Evolutionary conservation across 495 filamentous ascomycete genomes (phyloP), one percentile per base, ranked within the genome.

Genomic region (Xylaria palmicola): DNA sequence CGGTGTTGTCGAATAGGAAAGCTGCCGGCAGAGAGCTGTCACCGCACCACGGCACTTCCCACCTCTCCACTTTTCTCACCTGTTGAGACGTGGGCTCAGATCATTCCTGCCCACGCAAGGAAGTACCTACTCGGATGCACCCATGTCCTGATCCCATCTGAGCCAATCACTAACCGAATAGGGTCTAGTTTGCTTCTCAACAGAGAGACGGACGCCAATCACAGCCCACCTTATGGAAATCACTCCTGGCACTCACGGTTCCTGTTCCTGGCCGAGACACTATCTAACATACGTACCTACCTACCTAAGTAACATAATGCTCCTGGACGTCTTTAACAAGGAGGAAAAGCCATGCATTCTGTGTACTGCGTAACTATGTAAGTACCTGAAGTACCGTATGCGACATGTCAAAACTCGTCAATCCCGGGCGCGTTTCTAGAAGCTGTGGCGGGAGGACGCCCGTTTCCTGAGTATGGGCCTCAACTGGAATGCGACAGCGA

Each of bases 1-100:
- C 53, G 37, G 53, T 32, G 26, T 56, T 30, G 26, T 56, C 53
- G 27, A 56, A 56, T 56, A 56, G 53, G 53, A 56, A 43, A 56
- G 53, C 34, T 56, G 37, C 53, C 53, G 53, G 53, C 37, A 20
- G 27, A 56, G 39, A 30, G 37, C 53, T 56, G 53, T 56, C 53
- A 56, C 53, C 37, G 53, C 53, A 44, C 53, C 53, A 56, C 53
- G 55, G 55, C 55, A 47, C 41, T 34, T 57, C 29, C 19, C 36
- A 27, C 51, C 7, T 15, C 12, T 56, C 22, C 43, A 27, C 30
- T 59, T 41, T 51, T 41, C 56, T 59, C 56, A 59, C 41, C 56
- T 59, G 56, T 59, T 59, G 56, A 59, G 56, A 50, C 34, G 12
- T 1, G 24, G 39, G 45, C 43, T 30, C 43, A n/a, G 45, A 50